Evolutionary conservation across 441 rosid genomes (phyloP).

Genomic region (Pelargonium fulgidum): DNA sequence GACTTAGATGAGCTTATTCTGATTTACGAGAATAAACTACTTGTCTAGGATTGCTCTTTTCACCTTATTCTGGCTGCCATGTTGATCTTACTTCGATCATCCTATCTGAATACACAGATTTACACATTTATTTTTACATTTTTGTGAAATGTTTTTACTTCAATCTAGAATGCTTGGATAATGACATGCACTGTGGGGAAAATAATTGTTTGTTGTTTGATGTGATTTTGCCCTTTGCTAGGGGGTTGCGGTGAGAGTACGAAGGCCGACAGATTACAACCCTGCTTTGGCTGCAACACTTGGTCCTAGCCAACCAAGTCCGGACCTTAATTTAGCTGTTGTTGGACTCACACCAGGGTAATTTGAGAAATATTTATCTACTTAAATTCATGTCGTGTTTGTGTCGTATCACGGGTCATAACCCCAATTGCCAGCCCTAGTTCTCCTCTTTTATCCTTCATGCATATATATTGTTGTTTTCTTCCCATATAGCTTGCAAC

Average conservation of each 20-base stretch:
- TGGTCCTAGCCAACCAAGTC: slow-evolving; percentile 34
- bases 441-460: no score
- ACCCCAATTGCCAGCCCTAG: no score
- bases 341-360: slow-evolving; percentile 32
- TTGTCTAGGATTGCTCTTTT: neutral
- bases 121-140: neutral
- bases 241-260: slow-evolving; percentile 32
- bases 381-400: no score
- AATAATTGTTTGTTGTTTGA: neutral
- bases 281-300: slow-evolving; percentile 35
- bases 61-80: neutral
- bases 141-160: neutral
- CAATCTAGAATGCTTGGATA: neutral
- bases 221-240: slow-evolving; percentile 12
- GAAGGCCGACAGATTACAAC: slow-evolving; percentile 33
- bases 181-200: neutral
- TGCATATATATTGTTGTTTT: no score
- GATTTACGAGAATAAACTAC: neutral
- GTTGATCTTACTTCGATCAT: neutral
- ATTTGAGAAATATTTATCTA: neutral
- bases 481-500: no score
- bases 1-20: neutral
- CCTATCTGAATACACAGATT: neutral
- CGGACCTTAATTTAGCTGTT: slow-evolving; percentile 29
- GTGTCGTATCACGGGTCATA: no score